Conservation (phyloP, 768 basidiomycete species). For the Coprinopsis marcescibilis region DNA sequence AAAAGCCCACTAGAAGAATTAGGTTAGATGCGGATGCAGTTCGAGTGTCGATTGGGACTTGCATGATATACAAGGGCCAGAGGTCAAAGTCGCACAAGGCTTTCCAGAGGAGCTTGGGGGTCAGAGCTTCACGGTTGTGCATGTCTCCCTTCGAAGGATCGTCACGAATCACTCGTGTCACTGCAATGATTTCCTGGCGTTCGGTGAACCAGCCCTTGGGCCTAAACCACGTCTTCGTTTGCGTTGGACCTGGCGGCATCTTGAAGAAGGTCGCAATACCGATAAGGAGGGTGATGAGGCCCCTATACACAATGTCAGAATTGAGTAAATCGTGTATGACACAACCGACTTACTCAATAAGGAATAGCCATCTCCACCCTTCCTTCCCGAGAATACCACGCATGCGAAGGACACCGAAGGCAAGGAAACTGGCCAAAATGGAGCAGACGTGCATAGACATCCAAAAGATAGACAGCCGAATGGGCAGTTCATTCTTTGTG, state of each 20-base stretch:
- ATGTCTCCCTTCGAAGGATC: conserved; percentile 63
- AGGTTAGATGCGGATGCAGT: background rate
- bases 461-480: conserved; percentile 54
- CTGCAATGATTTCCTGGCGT: conserved; percentile 54
- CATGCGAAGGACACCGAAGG: conserved; percentile 57
- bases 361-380: conserved; percentile 40
- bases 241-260: conserved; percentile 57
- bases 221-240: conserved; percentile 52
- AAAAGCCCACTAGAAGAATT: conserved; percentile 37
- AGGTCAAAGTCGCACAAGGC: conserved; percentile 57
- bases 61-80: conserved; percentile 62
- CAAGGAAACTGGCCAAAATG: conserved; percentile 49
- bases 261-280: conserved; percentile 51
- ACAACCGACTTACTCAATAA: conserved; percentile 9
- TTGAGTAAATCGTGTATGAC: conserved; percentile 40
- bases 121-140: conserved; percentile 64
- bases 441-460: conserved; percentile 39
- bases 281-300: conserved; percentile 37
- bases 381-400: conserved; percentile 46
- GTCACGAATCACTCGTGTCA: conserved; percentile 55
- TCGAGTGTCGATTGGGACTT: conserved; percentile 7
- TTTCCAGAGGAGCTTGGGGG: conserved; percentile 42
- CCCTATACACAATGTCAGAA: conserved; percentile 42
- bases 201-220: conserved; percentile 62
- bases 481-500: conserved; percentile 51